A percentile compares a stretch with the other conserved stretches of the same genome.
These are phyloP conservation scores for Pythium chondricola DNA, from an alignment of 352 stramenopile species.

Conservation along the genomic window DNA sequence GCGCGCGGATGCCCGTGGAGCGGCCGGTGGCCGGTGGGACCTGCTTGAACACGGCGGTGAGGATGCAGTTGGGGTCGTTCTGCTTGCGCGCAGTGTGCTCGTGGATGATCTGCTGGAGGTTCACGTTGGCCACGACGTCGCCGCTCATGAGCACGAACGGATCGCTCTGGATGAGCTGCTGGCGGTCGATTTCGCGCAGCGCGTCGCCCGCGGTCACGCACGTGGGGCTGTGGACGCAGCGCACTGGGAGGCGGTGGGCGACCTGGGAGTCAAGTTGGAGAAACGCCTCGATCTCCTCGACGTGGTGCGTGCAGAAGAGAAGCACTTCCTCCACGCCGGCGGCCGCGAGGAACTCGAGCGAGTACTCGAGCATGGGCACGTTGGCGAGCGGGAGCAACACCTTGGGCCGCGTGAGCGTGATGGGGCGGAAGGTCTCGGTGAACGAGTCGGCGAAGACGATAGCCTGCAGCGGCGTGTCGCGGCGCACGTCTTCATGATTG, in stretches of 20 bases:
- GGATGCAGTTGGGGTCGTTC: constrained; percentile 90
- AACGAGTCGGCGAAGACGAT: constrained; percentile 96
- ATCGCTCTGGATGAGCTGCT: constrained; percentile 92
- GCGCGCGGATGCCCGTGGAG: constrained; percentile 49
- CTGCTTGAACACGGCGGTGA: constrained; percentile 94
- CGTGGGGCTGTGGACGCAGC: constrained; percentile 70
- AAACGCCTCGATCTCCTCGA: constrained; percentile 85
- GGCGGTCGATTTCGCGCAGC: constrained; percentile 94
- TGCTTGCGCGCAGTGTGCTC: constrained; percentile 83
- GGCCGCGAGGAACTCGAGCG: constrained; percentile 94
- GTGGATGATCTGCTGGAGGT: constrained; percentile 70
- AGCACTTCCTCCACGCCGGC: constrained; percentile 94
- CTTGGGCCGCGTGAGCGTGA: constrained; percentile 87
- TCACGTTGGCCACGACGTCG: constrained; percentile 96
- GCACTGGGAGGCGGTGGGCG: constrained; percentile 48
- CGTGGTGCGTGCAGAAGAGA: constrained; percentile 89
- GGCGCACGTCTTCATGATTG: constrained; percentile 68
- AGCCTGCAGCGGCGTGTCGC: constrained; percentile 93
- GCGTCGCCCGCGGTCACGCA: constrained; percentile 92
- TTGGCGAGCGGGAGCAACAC: constrained; percentile 95
- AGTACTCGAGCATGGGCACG: constrained; percentile 96
- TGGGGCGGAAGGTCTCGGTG: constrained; percentile 90
- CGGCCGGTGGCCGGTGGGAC: constrained; percentile 53
- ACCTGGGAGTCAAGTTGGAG: constrained; percentile 55
- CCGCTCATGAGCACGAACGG: constrained; percentile 97